These are phyloP conservation scores for Haplosporangium gracile DNA, from an alignment of 192 early-diverging fungal species.

Conservation along the genomic window DNA sequence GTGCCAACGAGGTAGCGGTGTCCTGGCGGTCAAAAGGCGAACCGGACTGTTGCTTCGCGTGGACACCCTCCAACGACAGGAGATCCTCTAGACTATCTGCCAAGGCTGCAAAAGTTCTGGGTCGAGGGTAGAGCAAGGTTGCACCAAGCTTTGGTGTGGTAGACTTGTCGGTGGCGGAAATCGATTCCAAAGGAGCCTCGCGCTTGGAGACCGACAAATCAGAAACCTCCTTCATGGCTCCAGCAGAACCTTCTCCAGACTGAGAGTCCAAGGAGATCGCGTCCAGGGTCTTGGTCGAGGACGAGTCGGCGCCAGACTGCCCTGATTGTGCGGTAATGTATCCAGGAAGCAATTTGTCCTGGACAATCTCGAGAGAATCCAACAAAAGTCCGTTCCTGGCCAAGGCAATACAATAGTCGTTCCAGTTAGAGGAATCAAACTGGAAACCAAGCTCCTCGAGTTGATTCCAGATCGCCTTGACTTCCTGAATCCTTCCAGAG, in stretches of 20 bases:
- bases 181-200: slow-evolving; percentile 7
- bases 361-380: slow-evolving; percentile 57
- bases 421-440: slow-evolving; percentile 70
- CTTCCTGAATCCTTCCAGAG: slow-evolving; percentile 40
- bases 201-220: background rate
- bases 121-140: slow-evolving; percentile 38
- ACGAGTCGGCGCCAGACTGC: background rate
- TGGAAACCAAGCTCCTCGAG: slow-evolving; percentile 46
- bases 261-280: background rate
- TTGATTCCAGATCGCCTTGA: slow-evolving; percentile 56
- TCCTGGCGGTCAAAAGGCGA: slow-evolving; percentile 2
- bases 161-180: background rate
- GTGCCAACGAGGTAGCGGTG: background rate
- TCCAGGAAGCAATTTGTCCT: slow-evolving; percentile 44
- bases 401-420: slow-evolving; percentile 60
- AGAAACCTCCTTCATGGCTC: no score
- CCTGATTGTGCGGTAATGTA: slow-evolving; percentile 5
- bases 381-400: slow-evolving; percentile 36
- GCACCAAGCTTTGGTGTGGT: background rate
- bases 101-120: slow-evolving; percentile 50
- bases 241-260: background rate
- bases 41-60: background rate
- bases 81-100: slow-evolving; percentile 40
- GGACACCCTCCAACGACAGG: slow-evolving; percentile 13
- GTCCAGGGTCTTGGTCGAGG: background rate